Conservation (phyloP, 257 asterid genomes). For the Eucommia ulmoides region DNA sequence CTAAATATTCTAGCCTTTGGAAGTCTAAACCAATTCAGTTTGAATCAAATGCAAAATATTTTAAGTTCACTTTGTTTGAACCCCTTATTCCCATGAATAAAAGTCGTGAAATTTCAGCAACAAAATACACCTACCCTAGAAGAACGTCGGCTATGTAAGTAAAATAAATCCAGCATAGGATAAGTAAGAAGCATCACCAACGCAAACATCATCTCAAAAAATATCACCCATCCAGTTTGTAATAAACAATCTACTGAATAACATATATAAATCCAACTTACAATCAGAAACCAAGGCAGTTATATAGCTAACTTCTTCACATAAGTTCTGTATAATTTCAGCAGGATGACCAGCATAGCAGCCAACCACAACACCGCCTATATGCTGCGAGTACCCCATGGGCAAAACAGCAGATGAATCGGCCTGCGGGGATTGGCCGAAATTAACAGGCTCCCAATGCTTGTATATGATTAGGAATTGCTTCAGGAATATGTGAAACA, state of each 20-base stretch:
- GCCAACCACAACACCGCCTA: conserved; percentile 59
- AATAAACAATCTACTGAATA: too few relatives aligned
- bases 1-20: too few relatives aligned
- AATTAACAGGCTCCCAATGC: conserved; percentile 67
- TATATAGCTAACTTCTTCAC: conserved; percentile 46
- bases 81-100: too few relatives aligned
- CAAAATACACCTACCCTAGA: neutral
- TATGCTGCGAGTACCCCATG: conserved; percentile 21
- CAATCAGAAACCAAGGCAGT: conserved; percentile 51
- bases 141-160: neutral
- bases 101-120: too few relatives aligned
- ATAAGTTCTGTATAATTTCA: conserved; percentile 47
- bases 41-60: too few relatives aligned
- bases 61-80: too few relatives aligned
- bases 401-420: conserved; percentile 16
- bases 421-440: conserved; percentile 38
- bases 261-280: conserved; percentile 34
- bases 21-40: too few relatives aligned
- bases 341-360: conserved; percentile 88
- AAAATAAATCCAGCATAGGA: neutral
- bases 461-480: conserved; percentile 57
- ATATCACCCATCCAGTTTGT: neutral
- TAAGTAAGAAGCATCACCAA: neutral
- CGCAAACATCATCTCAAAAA: neutral
- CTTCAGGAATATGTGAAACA: conserved; percentile 59